Base-by-base conservation (phyloP, 2,329 filamentous ascomycete genomes). In the Ophiostoma piceae region DNA sequence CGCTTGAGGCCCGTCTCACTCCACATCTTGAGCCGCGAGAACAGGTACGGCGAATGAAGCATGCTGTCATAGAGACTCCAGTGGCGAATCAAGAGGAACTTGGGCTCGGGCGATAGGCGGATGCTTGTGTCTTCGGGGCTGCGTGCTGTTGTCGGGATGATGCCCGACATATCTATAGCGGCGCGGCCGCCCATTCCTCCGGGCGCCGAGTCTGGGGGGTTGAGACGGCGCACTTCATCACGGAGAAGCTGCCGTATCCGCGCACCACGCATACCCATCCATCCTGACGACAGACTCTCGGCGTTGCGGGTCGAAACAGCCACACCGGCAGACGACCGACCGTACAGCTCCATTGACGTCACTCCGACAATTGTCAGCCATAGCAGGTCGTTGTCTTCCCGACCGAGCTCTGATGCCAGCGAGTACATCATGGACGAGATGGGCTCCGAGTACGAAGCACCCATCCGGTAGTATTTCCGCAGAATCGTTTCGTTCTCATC, bases 51-150 rank as follows among this genome's bases (percentile, higher is more conserved):
- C 0, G 94, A 97, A 78, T 99, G 95, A 14, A 98, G 85, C 95
- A 99, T 98, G 78, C 93, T 97, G 76, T 99, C 95, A 79, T 98
- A 98, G 16, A 99, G 83, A 74, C 92, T 97, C 95, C 95, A 99
- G 78, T 99, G 95, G 43, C 95, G 85, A 68, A 98, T 92, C 0
- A 99, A 86, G 35, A 98, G 85, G 74, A 99, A 97, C 57, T 92
- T 90, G 11, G 95, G 96, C 77, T 99, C 95, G 0, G 95, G 95
- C 0, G 94, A 97, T 54, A 99, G 82, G 29, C 94, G 89, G 74
- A 99, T 98, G 67, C 92, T 91, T 11, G 88, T 96, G 79, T 99
- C 95, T 69, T 94, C 94, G 6, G 95, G 92, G 72, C 91, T 95
- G 72, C 91, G 85, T 8, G 93, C 94, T 29, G 92, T 93, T 0